Evolutionary conservation across 148 eudicot genomes (phyloP).

Genomic region (Camellia sinensis): DNA sequence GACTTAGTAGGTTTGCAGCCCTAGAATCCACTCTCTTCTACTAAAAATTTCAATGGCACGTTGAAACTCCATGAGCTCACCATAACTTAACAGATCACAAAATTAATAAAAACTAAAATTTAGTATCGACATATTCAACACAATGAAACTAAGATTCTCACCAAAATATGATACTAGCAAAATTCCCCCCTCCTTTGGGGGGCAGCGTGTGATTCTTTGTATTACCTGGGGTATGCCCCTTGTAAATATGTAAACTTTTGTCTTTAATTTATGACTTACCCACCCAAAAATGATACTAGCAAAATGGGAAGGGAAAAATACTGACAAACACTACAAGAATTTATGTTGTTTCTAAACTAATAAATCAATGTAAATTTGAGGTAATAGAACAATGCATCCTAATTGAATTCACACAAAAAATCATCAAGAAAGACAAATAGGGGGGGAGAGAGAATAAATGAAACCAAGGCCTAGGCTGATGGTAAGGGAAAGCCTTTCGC

Average conservation of each 20-base stretch:
- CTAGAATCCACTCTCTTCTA: not conserved
- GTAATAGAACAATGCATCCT: not conserved
- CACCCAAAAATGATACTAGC: not conserved
- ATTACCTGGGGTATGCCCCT: too few species aligned
- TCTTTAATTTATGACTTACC: too few species aligned
- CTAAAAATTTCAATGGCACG: not conserved
- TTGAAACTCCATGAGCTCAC: not conserved
- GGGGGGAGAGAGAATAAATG: not conserved
- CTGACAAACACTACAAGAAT: not conserved
- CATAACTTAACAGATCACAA: not conserved
- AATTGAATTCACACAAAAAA: not conserved
- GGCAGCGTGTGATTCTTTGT: too few species aligned
- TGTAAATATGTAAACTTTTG: too few species aligned
- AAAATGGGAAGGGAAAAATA: not conserved
- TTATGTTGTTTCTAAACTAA: not conserved
- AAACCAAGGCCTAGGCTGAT: not conserved
- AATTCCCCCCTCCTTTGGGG: too few species aligned
- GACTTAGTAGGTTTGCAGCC: too few species aligned
- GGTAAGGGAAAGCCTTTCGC: too few species aligned
- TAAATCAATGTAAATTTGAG: not conserved
- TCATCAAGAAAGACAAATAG: not conserved
- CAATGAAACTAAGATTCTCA: slow-evolving; percentile 3
- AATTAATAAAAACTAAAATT: not conserved
- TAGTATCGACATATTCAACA: not conserved
- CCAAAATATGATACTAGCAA: not conserved